phyloP scores from a whole-genome alignment of 805 yeast genomes.

The Candida montana region DNA sequence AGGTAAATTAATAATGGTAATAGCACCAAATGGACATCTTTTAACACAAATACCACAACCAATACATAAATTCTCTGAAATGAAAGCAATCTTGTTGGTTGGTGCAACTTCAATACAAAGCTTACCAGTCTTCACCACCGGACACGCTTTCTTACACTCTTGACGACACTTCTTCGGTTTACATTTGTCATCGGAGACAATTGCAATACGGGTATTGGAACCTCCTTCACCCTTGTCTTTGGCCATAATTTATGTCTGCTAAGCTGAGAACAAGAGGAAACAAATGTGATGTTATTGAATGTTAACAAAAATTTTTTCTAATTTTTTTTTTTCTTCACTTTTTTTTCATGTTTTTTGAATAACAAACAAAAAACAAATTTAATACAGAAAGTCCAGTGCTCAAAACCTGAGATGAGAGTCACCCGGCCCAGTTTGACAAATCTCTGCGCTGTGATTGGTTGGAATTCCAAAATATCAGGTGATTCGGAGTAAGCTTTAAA shows the following conservation, averaged over 20 bases:
- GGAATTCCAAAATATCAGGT: too few species aligned
- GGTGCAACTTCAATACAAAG: conserved; percentile 96
- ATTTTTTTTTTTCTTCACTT: background rate
- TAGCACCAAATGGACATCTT: conserved; percentile 97
- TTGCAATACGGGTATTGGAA: conserved; percentile 76
- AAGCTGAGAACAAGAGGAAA: background rate
- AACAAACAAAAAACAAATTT: background rate
- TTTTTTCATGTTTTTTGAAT: background rate
- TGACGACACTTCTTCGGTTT: conserved; percentile 98
- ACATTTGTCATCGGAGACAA: conserved; percentile 90
- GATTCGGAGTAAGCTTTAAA: too few species aligned
- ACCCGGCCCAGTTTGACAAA: background rate
- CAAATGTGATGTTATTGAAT: background rate
- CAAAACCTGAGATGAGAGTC: background rate
- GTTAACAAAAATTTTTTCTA: background rate
- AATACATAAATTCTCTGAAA: conserved; percentile 89
- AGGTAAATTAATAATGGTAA: conserved; percentile 91
- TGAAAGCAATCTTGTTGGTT: conserved; percentile 85
- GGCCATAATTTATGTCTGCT: background rate
- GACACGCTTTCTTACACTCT: conserved; percentile 95
- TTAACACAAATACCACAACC: conserved; percentile 99
- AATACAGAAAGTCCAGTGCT: background rate
- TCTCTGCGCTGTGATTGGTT: conserved; percentile 1
- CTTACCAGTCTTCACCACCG: conserved; percentile 96
- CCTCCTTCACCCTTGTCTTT: conserved; percentile 3